Conservation (phyloP, 257 asterid species). For the Fraxinus americana region DNA sequence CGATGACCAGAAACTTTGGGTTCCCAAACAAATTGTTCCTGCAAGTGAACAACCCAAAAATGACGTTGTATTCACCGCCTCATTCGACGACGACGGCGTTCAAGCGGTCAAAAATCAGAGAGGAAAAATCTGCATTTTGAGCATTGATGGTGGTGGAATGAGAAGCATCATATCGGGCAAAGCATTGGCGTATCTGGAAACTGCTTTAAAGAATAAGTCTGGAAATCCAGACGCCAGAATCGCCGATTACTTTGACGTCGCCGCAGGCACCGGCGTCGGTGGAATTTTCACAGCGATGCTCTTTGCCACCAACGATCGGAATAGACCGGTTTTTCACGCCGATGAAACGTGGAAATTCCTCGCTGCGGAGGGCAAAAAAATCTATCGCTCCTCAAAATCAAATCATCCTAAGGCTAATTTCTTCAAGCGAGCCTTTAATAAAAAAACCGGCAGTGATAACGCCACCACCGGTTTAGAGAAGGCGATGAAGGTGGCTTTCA, state of each 20-base stretch:
- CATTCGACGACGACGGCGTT: slow-evolving; percentile 28
- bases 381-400: slow-evolving; percentile 37
- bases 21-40: slow-evolving; percentile 56
- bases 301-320: slow-evolving; percentile 61
- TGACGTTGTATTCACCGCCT: slow-evolving; percentile 20
- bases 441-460: slow-evolving; percentile 30
- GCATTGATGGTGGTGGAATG: slow-evolving; percentile 95
- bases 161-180: slow-evolving; percentile 71
- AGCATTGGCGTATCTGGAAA: slow-evolving; percentile 77
- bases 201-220: slow-evolving; percentile 70
- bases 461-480: slow-evolving; percentile 49
- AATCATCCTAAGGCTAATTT: slow-evolving; percentile 40
- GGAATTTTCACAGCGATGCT: slow-evolving; percentile 94
- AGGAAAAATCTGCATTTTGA: slow-evolving; percentile 80
- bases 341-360: slow-evolving; percentile 90
- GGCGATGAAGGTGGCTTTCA: slow-evolving; percentile 78
- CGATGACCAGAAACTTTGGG: slow-evolving; percentile 78
- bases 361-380: slow-evolving; percentile 64
- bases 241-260: slow-evolving; percentile 93
- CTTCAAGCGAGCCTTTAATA: slow-evolving; percentile 48
- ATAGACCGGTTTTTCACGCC: slow-evolving; percentile 69
- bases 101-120: slow-evolving; percentile 63
- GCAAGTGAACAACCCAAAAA: slow-evolving; percentile 15
- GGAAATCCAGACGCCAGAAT: slow-evolving; percentile 78
- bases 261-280: slow-evolving; percentile 91